phyloP scores from a whole-genome alignment of 805 yeast species.

The Brettanomyces nanus region DNA sequence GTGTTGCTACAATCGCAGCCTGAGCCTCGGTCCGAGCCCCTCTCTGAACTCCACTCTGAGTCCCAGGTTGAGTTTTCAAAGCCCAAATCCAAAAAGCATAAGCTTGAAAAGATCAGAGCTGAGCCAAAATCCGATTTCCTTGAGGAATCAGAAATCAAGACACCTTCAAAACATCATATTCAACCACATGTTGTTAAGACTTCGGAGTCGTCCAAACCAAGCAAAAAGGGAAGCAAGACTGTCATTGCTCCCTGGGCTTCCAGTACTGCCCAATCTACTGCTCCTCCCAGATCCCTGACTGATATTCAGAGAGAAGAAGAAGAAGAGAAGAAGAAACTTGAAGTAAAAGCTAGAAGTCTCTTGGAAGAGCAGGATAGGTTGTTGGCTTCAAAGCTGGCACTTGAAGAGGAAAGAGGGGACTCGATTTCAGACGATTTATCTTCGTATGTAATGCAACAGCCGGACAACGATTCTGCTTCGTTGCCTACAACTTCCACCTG shows the following conservation, averaged over 20 bases:
- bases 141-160: not conserved
- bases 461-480: slow-evolving; percentile 4
- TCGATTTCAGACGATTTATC: not conserved
- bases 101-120: not conserved
- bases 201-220: slow-evolving; percentile 2
- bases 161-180: not conserved
- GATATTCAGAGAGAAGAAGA: slow-evolving; percentile 56
- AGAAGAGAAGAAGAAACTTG: slow-evolving; percentile 9
- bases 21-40: not conserved
- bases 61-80: not conserved
- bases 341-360: slow-evolving; percentile 7
- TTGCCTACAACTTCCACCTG: slow-evolving; percentile 38
- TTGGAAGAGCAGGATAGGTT: slow-evolving; percentile 17
- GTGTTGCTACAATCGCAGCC: slow-evolving; percentile 4
- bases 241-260: slow-evolving; percentile 33
- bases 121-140: not conserved
- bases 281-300: slow-evolving; percentile 44
- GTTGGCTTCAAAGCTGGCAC: slow-evolving; percentile 15
- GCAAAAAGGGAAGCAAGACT: slow-evolving; percentile 15
- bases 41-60: not conserved
- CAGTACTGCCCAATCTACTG: slow-evolving; percentile 13
- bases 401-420: slow-evolving; percentile 11
- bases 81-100: not conserved
- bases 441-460: not conserved
- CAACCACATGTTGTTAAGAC: not conserved